phyloP scores from a whole-genome alignment of 345 rosid species.

The Eucalyptus cloeziana region DNA sequence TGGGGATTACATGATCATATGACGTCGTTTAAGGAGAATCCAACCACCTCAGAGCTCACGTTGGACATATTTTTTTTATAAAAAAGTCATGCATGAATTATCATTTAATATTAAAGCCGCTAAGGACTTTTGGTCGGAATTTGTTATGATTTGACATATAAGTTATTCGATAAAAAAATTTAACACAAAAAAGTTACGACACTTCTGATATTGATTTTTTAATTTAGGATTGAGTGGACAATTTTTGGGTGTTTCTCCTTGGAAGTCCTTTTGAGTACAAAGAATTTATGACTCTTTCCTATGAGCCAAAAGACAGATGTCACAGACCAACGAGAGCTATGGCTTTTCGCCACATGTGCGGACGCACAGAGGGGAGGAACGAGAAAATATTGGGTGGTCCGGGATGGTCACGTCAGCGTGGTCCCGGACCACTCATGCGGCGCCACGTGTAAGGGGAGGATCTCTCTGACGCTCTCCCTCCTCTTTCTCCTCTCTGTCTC shows the following conservation, averaged over 20 bases:
- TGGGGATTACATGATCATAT: not conserved
- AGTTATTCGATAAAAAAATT: fast-evolving
- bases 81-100: not conserved
- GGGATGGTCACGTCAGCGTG: no score
- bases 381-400: no score
- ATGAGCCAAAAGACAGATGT: not conserved
- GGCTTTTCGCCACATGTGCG: not conserved
- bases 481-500: no score
- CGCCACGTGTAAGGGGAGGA: no score
- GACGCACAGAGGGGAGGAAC: not conserved
- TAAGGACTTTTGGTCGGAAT: not conserved
- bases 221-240: not conserved
- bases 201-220: fast-evolving
- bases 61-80: not conserved
- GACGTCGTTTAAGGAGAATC: not conserved
- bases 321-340: not conserved
- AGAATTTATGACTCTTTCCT: not conserved
- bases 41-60: not conserved
- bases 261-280: no score
- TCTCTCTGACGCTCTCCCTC: no score
- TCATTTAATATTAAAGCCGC: not conserved
- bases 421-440: no score
- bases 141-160: fast-evolving
- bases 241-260: not conserved
- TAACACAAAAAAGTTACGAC: not conserved